Evolutionary conservation across 2,329 filamentous ascomycete genomes (phyloP), one percentile per base, ranked within the genome.

Genomic region (Bipolaris gigantea): DNA sequence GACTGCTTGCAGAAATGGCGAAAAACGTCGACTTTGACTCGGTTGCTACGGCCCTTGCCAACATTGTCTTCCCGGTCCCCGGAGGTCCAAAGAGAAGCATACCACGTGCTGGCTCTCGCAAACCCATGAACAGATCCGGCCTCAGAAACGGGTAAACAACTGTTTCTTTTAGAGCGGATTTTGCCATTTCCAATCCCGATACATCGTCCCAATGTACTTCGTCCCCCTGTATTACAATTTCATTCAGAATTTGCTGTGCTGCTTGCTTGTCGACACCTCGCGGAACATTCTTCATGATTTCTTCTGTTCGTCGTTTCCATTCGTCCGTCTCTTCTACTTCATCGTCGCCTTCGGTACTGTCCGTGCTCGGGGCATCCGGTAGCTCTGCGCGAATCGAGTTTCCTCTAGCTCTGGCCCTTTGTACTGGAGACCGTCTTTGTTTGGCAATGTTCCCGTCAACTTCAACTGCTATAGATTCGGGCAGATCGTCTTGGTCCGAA

Each of bases 21-120:
- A 99, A 97, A 76, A 97, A 99, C 0, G 95, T 96, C 10, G 91
- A 96, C 65, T 87, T 89, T 1, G 90, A 96, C 74, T 99, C 94
- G 0, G 94, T 97, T 1, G 94, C 94, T 0, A 97, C 93, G 8
- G 91, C 92, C 60, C 94, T 85, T 9, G 94, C 94, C 34, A 99
- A 80, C 94, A 99, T 99, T 0, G 94, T 99, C 75, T 99, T 99
- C 48, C 94, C 94, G 0, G 94, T 99, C n/a, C 94, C 94, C 0
- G 94, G 94, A 1, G 94, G 94, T 0, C 94, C 94, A 70, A 99
- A 99, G 1, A 99, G 81, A 1, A 99, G 81, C 90, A 99, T 97
- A 5, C 94, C 94, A 53, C 92, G 83, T 13, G 94, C 93, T 18
- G 94, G 94, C 70, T 99, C 94, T 35, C 94, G 88, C 10, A 99